These are phyloP conservation scores for Eutrema heterophyllum DNA, from an alignment of 345 rosid genomes.

Conservation along the genomic window DNA sequence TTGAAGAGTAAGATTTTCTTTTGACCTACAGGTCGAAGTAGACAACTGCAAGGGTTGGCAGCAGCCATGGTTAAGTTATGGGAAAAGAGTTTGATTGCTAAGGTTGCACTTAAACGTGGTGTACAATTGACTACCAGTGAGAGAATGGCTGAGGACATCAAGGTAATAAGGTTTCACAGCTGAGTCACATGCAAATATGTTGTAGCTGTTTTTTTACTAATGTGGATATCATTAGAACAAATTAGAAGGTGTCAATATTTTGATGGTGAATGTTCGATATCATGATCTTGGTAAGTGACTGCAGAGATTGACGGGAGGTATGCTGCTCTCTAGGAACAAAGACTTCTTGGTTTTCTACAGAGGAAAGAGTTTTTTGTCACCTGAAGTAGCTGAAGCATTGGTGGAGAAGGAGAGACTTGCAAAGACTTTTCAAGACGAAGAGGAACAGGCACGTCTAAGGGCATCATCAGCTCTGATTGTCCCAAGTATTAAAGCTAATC, in stretches of 20 bases:
- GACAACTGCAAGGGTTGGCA: constrained; percentile 92
- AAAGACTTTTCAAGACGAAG: constrained; percentile 62
- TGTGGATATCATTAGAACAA: neutral
- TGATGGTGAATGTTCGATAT: constrained; percentile 1
- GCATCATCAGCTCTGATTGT: constrained; percentile 58
- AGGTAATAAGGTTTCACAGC: constrained; percentile 42
- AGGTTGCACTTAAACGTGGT: constrained; percentile 88
- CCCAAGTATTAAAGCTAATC: constrained; percentile 33
- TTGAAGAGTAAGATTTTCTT: constrained; percentile 10
- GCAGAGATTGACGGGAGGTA: constrained; percentile 89
- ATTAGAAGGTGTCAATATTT: neutral
- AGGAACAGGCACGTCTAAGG: constrained; percentile 78
- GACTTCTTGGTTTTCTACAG: constrained; percentile 92
- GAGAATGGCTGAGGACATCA: constrained; percentile 96
- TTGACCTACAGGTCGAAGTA: constrained; percentile 67
- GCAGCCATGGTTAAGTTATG: constrained; percentile 77
- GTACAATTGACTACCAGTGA: constrained; percentile 88
- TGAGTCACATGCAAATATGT: neutral
- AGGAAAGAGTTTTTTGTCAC: constrained; percentile 80
- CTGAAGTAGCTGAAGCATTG: constrained; percentile 69
- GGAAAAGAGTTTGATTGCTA: constrained; percentile 80
- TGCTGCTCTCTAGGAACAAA: constrained; percentile 79
- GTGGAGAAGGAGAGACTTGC: constrained; percentile 76
- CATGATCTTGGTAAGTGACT: constrained; percentile 27
- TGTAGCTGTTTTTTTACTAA: neutral